phyloP scores from a whole-genome alignment of 352 stramenopile genomes.

The Globisporangium nunn region DNA sequence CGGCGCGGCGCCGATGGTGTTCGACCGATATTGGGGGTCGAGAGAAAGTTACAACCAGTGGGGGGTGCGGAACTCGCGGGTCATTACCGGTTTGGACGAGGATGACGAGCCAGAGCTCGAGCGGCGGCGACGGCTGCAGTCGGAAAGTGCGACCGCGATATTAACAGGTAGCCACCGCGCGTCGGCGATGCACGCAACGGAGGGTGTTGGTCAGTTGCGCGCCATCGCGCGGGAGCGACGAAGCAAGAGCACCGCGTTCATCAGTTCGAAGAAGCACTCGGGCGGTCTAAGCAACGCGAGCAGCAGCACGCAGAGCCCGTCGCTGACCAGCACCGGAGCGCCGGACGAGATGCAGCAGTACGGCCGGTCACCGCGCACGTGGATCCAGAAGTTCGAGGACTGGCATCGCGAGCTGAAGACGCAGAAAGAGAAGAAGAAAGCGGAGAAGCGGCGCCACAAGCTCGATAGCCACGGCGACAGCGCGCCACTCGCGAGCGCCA shows the following conservation, averaged over 20 bases:
- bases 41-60: slow-evolving; percentile 54
- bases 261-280: slow-evolving; percentile 29
- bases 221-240: slow-evolving; percentile 27
- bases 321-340: background rate
- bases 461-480: slow-evolving; percentile 33
- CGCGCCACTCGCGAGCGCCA: slow-evolving; percentile 8
- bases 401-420: slow-evolving; percentile 77
- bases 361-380: slow-evolving; percentile 54
- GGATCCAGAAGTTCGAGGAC: slow-evolving; percentile 74
- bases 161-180: slow-evolving; percentile 6
- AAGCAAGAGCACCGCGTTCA: slow-evolving; percentile 68
- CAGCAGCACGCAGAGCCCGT: slow-evolving; percentile 9
- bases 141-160: slow-evolving; percentile 15
- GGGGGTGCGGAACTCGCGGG: slow-evolving; percentile 38
- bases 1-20: slow-evolving; percentile 21
- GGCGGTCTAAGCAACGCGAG: slow-evolving; percentile 6
- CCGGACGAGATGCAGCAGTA: slow-evolving; percentile 26
- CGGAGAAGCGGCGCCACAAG: slow-evolving; percentile 54
- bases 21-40: slow-evolving; percentile 63
- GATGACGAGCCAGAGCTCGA: slow-evolving; percentile 26
- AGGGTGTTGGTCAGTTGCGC: background rate
- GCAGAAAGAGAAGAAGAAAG: slow-evolving; percentile 75
- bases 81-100: slow-evolving; percentile 23
- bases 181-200: slow-evolving; percentile 14
- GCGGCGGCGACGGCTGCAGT: slow-evolving; percentile 24